Evolutionary conservation across 169 alveolate species (phyloP), one percentile per base, ranked within the genome.

Genomic region (Cryptosporidium parvum): DNA sequence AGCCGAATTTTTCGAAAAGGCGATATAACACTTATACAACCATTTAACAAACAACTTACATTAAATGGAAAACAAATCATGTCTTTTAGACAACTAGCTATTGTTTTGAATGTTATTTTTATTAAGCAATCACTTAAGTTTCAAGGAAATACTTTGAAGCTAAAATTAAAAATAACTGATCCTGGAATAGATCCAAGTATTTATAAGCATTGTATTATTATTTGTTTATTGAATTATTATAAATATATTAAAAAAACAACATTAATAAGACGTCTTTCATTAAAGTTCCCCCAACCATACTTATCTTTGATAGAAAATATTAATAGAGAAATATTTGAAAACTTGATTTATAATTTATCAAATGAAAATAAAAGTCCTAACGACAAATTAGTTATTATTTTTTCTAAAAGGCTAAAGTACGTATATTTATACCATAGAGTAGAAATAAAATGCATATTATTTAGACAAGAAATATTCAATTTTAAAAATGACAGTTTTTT

Each of bases 181-280:
- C 86, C 86, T 10, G 86, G 86, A 0, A 18, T 58, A 0, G 86
- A 73, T 59, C 85, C 86, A 21, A 73, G 86, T 37, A 42, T n/a
- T 9, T 73, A 56, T 52, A 37, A 73, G 35, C 35, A 56, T 52
- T 73, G 86, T 12, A 14, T 53, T 0, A 33, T 73, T 16, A 37
- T 58, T 8, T 59, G 21, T 21, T 52, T 73, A 18, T 31, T 73
- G 56, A 52, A 52, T 33, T 39, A 52, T 29, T 33, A 39, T 14
- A 53, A 29, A 14, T 56, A 73, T 73, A 59, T n/a, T n/a, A 56
- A 59, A 53, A 73, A 51, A 42, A 58, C 53, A 56, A n/a, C 10
- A 33, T 53, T 73, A 37, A 12, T 73, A 73, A 73, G 33, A 33
- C 23, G 62, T 8, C 18, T 7, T 69, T 69, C 33, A 44, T 23